Evolutionary conservation across 352 stramenopile species (phyloP).

Genomic region (Globisporangium viniferum): DNA sequence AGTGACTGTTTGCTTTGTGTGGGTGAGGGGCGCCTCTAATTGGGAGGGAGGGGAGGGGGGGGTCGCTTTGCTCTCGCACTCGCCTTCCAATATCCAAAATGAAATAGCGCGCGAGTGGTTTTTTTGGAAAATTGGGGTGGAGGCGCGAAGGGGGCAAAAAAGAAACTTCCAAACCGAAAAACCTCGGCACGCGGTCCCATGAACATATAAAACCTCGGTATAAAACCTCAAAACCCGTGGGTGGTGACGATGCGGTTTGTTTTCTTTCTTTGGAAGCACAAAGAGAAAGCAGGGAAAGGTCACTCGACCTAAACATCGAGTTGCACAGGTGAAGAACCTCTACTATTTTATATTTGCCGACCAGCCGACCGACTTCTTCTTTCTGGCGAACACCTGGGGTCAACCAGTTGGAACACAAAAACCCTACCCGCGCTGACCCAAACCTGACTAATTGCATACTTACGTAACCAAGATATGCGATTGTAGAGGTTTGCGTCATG

Average conservation of each 20-base stretch:
- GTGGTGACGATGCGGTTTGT: background rate
- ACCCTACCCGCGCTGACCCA: background rate
- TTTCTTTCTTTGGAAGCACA: background rate
- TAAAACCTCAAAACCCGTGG: background rate
- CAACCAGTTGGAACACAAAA: background rate
- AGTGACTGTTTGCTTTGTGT: conserved; percentile 18
- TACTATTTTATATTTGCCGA: background rate
- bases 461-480: background rate
- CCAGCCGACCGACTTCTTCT: conserved; percentile 6
- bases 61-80: background rate
- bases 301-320: background rate
- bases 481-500: background rate
- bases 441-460: background rate
- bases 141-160: background rate
- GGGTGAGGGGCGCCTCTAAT: conserved; percentile 5
- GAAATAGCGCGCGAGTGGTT: conserved; percentile 1
- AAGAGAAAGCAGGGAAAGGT: conserved; percentile 18
- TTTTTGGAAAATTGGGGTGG: conserved; percentile 4
- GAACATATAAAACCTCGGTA: background rate
- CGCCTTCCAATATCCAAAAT: conserved; percentile 14
- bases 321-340: background rate
- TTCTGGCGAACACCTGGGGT: background rate
- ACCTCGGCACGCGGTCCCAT: background rate
- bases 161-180: background rate
- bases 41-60: background rate